Evolutionary conservation across 352 stramenopile species (phyloP), one percentile per base, ranked within the genome.

Genomic region (Globisporangium solare): DNA sequence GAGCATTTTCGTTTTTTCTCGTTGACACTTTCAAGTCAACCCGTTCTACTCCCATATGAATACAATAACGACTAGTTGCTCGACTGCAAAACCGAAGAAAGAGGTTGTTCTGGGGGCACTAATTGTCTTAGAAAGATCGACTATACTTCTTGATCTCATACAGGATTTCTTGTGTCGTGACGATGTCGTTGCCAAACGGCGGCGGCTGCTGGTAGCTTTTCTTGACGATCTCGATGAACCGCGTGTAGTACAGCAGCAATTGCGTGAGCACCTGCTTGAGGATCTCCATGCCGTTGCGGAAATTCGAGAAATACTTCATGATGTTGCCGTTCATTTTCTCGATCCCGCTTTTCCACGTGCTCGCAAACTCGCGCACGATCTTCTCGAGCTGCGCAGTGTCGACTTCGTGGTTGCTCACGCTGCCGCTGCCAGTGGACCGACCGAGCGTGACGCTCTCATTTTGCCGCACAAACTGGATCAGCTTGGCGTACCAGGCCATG

Each of bases 231-330:
- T 98, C 95, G 60, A 98, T 91, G 71, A 99, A 99, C 5, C 97
- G 82, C 53, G 96, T 99, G 76, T 99, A 99, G 79, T 99, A 99
- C 1, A 99, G 76, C 22, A 99, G 78, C 17, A 99, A 66, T 66
- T 99, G 97, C 47, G 96, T 99, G 47, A 99, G 73, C 27, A 98
- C 95, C 76, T 99, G 96, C 73, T 99, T 99, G 32, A 99, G 81
- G 67, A 99, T 98, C 61, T 99, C 97, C 94, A 99, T 99, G 37
- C 95, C 96, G 68, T 99, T 99, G 31, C 92, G 84, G 74, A 99
- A 98, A 71, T 99, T 99, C 37, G 94, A 96, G 73, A 99, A 99
- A 63, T 97, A 98, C 42, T 86, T 97, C 64, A 99, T 89, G 32
- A 99, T 89, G 73, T 99, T 97, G 52, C 88, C 70, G 74, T 99